Conservation (phyloP, 2,329 filamentous ascomycete species). For the Botrytis elliptica region DNA sequence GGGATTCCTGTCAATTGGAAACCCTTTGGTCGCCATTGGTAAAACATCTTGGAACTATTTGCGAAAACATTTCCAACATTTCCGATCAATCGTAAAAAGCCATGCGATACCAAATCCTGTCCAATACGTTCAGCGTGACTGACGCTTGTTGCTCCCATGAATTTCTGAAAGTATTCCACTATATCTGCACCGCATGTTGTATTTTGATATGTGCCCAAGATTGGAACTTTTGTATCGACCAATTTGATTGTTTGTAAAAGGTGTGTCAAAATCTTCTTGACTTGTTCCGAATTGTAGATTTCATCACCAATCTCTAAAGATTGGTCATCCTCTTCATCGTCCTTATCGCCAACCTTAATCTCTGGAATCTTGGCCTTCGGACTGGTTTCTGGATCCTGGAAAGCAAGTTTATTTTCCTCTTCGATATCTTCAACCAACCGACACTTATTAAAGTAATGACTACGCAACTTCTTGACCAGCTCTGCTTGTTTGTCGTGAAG, state of each 20-base stretch:
- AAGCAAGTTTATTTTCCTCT: conserved; percentile 97
- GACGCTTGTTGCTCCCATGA: conserved; percentile 79
- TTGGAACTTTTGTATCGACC: conserved; percentile 90
- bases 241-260: conserved; percentile 85
- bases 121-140: conserved; percentile 93
- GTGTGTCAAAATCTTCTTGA: conserved; percentile 86
- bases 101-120: conserved; percentile 83
- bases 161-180: conserved; percentile 88
- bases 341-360: conserved; percentile 79
- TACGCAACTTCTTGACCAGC: conserved; percentile 85
- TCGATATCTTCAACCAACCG: conserved; percentile 93
- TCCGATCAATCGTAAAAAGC: conserved; percentile 85
- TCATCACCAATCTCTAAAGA: conserved; percentile 89
- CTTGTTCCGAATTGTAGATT: conserved; percentile 76
- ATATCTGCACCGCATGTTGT: conserved; percentile 90
- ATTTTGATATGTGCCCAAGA: conserved; percentile 91
- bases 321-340: conserved; percentile 73
- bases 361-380: conserved; percentile 69
- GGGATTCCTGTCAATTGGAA: conserved; percentile 86
- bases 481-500: conserved; percentile 91
- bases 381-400: conserved; percentile 79
- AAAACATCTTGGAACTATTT: conserved; percentile 96
- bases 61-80: conserved; percentile 95
- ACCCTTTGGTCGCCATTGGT: conserved; percentile 92
- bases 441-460: conserved; percentile 98